phyloP scores from a whole-genome alignment of 2,329 filamentous ascomycete genomes.

The Teratosphaeria viscida region DNA sequence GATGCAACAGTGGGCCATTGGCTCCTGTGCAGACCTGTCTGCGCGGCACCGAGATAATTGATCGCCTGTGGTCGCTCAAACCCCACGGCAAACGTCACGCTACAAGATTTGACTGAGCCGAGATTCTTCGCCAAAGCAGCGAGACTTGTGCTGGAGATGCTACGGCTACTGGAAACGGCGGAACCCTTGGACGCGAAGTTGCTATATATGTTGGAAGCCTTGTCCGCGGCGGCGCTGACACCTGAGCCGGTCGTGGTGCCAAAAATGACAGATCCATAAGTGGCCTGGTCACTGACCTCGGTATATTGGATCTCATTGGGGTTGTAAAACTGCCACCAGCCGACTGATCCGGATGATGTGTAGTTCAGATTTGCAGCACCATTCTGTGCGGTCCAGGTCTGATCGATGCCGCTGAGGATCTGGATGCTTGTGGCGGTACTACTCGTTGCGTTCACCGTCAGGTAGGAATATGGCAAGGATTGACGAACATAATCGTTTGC shows the following conservation, averaged over 20 bases:
- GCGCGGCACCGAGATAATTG: conserved; percentile 12
- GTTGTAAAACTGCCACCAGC: conserved; percentile 16
- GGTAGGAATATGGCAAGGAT: conserved; percentile 27
- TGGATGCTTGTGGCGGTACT: conserved; percentile 12
- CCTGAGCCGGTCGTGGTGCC: conserved; percentile 4
- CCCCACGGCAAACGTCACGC: conserved; percentile 13
- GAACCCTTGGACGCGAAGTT: conserved; percentile 7
- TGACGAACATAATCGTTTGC: conserved; percentile 24
- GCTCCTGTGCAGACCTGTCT: conserved; percentile 18
- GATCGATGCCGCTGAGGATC: conserved; percentile 27
- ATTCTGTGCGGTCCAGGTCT: conserved; percentile 25
- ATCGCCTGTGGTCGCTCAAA: conserved; percentile 14
- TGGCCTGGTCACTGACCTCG: conserved; percentile 15
- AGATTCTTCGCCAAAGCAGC: conserved; percentile 12
- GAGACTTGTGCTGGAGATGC: conserved; percentile 7
- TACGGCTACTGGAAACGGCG: neutral
- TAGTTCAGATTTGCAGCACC: conserved; percentile 15
- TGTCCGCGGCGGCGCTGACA: conserved; percentile 5
- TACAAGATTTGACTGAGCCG: conserved; percentile 2
- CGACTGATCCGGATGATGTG: conserved; percentile 6
- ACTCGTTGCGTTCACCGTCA: conserved; percentile 17
- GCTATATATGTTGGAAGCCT: conserved; percentile 7
- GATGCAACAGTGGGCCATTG: conserved; percentile 12
- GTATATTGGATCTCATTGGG: conserved; percentile 13
- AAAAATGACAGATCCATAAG: conserved; percentile 16